Conservation (phyloP, 1,139 yeast genomes). For the Sugiyamaella sp. region DNA sequence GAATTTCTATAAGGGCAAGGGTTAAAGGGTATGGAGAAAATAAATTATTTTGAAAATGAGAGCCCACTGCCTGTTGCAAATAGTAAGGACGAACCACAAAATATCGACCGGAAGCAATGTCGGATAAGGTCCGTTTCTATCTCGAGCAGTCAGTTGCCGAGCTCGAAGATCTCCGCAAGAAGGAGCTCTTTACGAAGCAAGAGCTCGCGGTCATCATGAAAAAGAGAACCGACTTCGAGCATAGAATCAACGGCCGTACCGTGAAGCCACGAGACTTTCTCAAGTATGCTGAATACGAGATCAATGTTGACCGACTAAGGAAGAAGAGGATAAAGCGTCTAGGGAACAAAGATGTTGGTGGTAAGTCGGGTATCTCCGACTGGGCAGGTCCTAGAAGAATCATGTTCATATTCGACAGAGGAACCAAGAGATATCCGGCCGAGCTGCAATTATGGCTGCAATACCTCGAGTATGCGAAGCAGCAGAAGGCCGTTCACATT, state of each 20-base stretch:
- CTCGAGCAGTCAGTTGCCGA: slow-evolving; percentile 90
- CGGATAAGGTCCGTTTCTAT: slow-evolving; percentile 75
- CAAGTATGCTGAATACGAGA: slow-evolving; percentile 80
- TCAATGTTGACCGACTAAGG: slow-evolving; percentile 76
- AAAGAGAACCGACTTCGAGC: slow-evolving; percentile 94
- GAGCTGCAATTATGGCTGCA: slow-evolving; percentile 78
- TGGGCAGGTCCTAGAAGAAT: slow-evolving; percentile 88
- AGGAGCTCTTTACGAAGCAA: slow-evolving; percentile 67
- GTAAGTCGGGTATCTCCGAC: slow-evolving; percentile 58
- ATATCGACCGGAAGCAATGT: slow-evolving; percentile 47
- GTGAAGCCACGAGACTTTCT: slow-evolving; percentile 77
- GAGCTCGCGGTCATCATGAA: slow-evolving; percentile 89
- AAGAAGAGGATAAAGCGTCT: slow-evolving; percentile 70
- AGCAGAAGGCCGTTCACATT: slow-evolving; percentile 72
- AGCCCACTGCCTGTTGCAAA: too few relatives aligned
- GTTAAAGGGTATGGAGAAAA: slow-evolving; percentile 3
- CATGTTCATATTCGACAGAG: slow-evolving; percentile 81
- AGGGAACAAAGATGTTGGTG: slow-evolving; percentile 37
- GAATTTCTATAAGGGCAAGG: slow-evolving; percentile 11
- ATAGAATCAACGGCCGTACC: slow-evolving; percentile 83
- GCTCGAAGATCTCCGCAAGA: slow-evolving; percentile 79
- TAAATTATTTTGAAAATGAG: slow-evolving; percentile 8
- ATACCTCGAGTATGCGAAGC: slow-evolving; percentile 73
- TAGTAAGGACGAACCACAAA: not conserved
- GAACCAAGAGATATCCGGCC: slow-evolving; percentile 76